These are phyloP conservation scores for Termitomyces eurrhizus DNA, from an alignment of 768 basidiomycete species.

Conservation along the genomic window DNA sequence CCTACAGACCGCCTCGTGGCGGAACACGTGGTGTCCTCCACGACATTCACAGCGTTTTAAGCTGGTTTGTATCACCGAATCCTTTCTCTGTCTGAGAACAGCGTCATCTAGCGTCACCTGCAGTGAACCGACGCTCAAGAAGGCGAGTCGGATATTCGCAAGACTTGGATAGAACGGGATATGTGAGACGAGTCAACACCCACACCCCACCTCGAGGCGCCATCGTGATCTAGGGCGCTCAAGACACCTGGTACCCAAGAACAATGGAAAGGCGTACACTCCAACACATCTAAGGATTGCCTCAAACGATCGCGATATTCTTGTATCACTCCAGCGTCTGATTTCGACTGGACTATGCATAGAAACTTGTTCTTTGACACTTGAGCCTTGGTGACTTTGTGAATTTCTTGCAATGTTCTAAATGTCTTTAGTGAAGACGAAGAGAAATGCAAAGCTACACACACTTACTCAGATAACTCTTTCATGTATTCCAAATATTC, in stretches of 20 bases:
- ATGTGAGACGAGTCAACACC: neutral
- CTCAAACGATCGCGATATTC: no score
- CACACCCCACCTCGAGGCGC: neutral
- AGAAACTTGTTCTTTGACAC: no score
- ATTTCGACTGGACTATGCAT: no score
- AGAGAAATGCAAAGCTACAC: no score
- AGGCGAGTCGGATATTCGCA: no score
- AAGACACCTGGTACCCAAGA: neutral
- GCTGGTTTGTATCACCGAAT: neutral
- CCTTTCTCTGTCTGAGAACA: neutral
- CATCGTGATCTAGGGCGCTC: neutral
- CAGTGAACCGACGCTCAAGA: neutral
- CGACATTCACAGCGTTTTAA: neutral
- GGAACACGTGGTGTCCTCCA: neutral
- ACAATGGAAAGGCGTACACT: neutral
- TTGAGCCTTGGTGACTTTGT: no score
- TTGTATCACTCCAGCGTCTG: no score
- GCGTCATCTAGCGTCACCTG: neutral
- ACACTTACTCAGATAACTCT: no score
- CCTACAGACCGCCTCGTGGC: constrained; percentile 1
- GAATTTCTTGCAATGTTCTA: no score
- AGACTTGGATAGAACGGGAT: neutral
- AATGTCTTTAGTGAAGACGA: no score
- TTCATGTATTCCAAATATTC: no score
- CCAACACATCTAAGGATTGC: no score